Base-by-base conservation (phyloP, 2,329 filamentous ascomycete genomes). In the Cercospora beticola region DNA sequence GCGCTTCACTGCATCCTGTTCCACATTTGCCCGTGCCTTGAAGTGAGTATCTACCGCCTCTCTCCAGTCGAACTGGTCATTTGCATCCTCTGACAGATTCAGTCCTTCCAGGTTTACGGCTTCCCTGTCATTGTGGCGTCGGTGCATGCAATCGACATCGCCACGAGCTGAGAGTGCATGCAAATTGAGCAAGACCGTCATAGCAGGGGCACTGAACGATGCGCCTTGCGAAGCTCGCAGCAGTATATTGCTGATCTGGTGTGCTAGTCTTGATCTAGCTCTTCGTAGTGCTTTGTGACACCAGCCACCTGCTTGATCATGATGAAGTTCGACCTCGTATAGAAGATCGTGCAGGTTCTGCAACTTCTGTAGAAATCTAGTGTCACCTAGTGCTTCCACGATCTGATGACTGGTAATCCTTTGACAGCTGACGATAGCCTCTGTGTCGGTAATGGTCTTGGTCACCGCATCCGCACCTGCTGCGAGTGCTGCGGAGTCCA, bases 1-100 rank as follows among this genome's bases (percentile, higher is more conserved):
- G 9, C 81, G 79, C 30, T 86, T 75, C 8, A 88, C 77, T 1
- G 76, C 78, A n/a, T 84, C 79, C 7, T 84, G 79, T 33, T 84
- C 82, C 28, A 80, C 77, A 14, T 77, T 78, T 14, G 82, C 79
- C 71, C 81, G 79, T 26, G 78, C 75, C 31, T 79, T 75, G n/a
- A 88, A 77, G 12, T 82, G 80, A 7, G 79, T 77, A 0, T 79
- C 78, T 10, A 89, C 74, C 3, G 79, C 80, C 36, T 79, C 72
- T 69, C 81, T 82, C 87, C 87, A 89, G 68, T 87, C 80, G 5
- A 64, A 62, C 1, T 63, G 28, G 16, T 65, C 52, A 4, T 66
- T 62, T 21, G 16, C 26, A 14, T 43, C n/a, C 3, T 64, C 57
- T 8, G 33, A 46, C 9, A 18, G 2, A 26, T 71, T 63, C 4